Conservation (phyloP, 1,284 basidiomycete species). For the Earliella scabrosa region DNA sequence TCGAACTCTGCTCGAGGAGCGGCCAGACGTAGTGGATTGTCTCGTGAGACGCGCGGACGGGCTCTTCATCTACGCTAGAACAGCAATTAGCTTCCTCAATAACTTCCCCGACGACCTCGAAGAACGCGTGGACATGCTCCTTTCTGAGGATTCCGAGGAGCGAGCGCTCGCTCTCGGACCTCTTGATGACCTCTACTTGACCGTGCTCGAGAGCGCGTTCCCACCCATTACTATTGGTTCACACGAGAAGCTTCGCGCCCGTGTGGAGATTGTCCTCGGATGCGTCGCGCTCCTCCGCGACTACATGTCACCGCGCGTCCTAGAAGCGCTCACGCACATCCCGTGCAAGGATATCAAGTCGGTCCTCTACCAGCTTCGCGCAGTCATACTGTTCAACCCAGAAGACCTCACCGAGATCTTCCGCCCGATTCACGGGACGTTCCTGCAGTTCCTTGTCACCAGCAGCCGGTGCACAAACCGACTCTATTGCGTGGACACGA, state of each 20-base stretch:
- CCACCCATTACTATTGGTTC: not conserved
- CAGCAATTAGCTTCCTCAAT: constrained; percentile 8
- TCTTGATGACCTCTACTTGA: constrained; percentile 15
- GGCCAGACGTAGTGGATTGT: constrained; percentile 3
- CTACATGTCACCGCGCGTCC: constrained; percentile 3
- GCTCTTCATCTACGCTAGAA: constrained; percentile 16
- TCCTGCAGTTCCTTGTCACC: constrained; percentile 16
- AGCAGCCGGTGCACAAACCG: constrained; percentile 5
- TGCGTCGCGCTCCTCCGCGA: constrained; percentile 12
- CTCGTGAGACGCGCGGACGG: constrained; percentile 11
- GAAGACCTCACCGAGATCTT: constrained; percentile 2
- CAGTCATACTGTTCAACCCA: not conserved
- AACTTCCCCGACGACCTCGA: constrained; percentile 3
- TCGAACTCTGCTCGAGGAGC: not conserved
- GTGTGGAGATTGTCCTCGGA: constrained; percentile 6
- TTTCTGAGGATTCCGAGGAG: not conserved
- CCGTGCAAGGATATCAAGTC: not conserved
- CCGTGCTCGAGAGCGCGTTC: constrained; percentile 12
- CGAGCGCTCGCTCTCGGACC: not conserved
- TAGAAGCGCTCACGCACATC: constrained; percentile 3
- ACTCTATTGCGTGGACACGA: constrained; percentile 10
- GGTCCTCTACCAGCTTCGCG: constrained; percentile 12
- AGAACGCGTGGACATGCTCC: constrained; percentile 5
- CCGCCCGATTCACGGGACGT: constrained; percentile 11
- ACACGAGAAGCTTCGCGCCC: not conserved